These are phyloP conservation scores for Parsonsia alboflavescens DNA, from an alignment of 257 asterid genomes.

Conservation along the genomic window DNA sequence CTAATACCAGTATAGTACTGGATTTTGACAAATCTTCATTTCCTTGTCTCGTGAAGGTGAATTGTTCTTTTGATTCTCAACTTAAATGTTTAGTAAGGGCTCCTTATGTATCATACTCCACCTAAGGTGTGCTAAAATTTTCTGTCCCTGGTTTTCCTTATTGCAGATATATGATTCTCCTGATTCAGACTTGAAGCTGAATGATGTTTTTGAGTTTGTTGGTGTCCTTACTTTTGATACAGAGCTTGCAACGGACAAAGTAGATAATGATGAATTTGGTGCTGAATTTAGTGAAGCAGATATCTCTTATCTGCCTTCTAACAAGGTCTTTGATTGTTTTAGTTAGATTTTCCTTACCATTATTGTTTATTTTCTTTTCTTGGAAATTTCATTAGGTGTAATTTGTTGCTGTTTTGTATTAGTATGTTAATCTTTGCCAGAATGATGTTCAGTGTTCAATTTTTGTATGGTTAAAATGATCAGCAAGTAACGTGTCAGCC, in stretches of 20 bases:
- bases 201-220: slow-evolving; percentile 86
- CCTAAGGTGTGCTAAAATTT: neutral
- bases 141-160: slow-evolving; percentile 18
- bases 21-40: slow-evolving; percentile 36
- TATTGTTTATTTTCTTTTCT: neutral
- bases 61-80: neutral
- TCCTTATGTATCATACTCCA: neutral
- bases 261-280: slow-evolving; percentile 37
- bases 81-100: neutral
- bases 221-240: slow-evolving; percentile 71
- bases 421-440: neutral
- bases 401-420: neutral
- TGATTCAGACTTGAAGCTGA: slow-evolving; percentile 70
- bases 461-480: neutral
- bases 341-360: neutral
- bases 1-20: slow-evolving; percentile 31
- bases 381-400: no score
- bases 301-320: slow-evolving; percentile 43
- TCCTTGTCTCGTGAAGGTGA: slow-evolving; percentile 83
- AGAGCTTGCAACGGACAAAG: slow-evolving; percentile 37
- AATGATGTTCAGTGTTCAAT: no score
- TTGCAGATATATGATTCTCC: slow-evolving; percentile 75
- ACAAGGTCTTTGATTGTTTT: slow-evolving; percentile 48
- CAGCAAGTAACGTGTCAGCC: neutral
- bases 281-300: slow-evolving; percentile 50